phyloP scores from a whole-genome alignment of 352 stramenopile species.

The Plasmopara halstedii region DNA sequence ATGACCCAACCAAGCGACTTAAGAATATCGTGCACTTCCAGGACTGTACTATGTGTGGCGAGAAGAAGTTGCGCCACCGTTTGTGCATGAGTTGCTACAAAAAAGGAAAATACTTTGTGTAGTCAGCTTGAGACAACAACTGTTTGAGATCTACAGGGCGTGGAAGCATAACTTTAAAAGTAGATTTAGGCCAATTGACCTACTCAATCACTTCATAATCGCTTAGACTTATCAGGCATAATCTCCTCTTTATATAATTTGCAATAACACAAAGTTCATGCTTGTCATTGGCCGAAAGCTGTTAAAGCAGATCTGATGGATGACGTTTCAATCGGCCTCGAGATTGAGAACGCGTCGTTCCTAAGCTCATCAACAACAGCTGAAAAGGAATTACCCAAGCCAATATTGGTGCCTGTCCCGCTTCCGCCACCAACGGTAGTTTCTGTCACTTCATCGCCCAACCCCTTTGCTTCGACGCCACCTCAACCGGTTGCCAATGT shows the following conservation, averaged over 20 bases:
- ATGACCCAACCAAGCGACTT: constrained; percentile 76
- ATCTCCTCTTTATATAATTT: no score
- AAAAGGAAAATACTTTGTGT: constrained; percentile 88
- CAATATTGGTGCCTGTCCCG: background rate
- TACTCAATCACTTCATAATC: no score
- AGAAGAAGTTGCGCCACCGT: constrained; percentile 85
- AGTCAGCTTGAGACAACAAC: constrained; percentile 12
- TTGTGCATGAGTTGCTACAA: constrained; percentile 89
- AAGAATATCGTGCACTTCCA: constrained; percentile 90
- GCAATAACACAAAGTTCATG: no score
- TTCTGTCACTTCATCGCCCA: constrained; percentile 1
- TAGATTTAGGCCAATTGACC: no score
- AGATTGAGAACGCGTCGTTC: constrained; percentile 29
- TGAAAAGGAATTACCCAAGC: background rate
- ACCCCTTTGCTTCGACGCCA: constrained; percentile 4
- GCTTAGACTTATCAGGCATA: no score
- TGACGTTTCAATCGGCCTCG: constrained; percentile 29
- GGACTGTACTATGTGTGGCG: constrained; percentile 67
- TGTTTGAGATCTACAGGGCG: background rate
- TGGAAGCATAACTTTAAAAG: constrained; percentile 28
- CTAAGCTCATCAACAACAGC: constrained; percentile 2
- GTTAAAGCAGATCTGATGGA: constrained; percentile 25
- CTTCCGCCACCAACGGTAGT: background rate
- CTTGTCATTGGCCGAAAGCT: constrained; percentile 15
- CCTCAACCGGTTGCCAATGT: constrained; percentile 2